These are phyloP conservation scores for Petunia secreta DNA, from an alignment of 257 asterid species.

Conservation along the genomic window DNA sequence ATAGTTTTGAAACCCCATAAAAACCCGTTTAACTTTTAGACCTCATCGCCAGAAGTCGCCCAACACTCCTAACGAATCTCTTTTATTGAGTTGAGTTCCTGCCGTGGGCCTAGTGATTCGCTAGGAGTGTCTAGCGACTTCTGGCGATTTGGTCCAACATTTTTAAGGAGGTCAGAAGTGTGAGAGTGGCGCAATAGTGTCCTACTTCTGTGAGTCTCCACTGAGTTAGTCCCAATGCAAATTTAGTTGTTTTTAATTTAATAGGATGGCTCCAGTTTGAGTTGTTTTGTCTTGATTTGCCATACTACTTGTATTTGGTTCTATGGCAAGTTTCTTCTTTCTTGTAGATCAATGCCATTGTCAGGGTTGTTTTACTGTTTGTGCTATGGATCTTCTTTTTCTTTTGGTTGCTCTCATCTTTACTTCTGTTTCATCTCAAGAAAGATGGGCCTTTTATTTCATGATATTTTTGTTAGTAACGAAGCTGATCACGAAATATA, in stretches of 20 bases:
- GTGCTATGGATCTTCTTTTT: neutral
- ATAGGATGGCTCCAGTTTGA: neutral
- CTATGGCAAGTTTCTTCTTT: neutral
- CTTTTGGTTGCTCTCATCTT: neutral
- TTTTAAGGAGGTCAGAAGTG: no score
- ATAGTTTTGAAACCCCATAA: no score
- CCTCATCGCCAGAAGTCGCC: no score
- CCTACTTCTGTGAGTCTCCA: neutral
- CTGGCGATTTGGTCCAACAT: no score
- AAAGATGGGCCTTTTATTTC: slow-evolving; percentile 6
- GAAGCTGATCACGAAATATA: neutral
- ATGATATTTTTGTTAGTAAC: neutral
- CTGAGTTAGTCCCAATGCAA: neutral
- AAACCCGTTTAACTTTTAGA: no score
- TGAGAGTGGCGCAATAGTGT: no score
- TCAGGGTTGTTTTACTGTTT: neutral
- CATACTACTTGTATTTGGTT: slow-evolving; percentile 7
- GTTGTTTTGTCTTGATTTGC: slow-evolving; percentile 10
- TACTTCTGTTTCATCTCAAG: neutral
- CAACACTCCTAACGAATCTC: no score
- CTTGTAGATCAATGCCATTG: neutral
- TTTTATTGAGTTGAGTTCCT: no score
- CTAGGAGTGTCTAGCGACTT: no score
- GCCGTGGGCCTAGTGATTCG: no score
- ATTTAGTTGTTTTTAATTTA: neutral